These are phyloP conservation scores for Leccinellum albellum DNA, from an alignment of 768 basidiomycete genomes.

Conservation along the genomic window DNA sequence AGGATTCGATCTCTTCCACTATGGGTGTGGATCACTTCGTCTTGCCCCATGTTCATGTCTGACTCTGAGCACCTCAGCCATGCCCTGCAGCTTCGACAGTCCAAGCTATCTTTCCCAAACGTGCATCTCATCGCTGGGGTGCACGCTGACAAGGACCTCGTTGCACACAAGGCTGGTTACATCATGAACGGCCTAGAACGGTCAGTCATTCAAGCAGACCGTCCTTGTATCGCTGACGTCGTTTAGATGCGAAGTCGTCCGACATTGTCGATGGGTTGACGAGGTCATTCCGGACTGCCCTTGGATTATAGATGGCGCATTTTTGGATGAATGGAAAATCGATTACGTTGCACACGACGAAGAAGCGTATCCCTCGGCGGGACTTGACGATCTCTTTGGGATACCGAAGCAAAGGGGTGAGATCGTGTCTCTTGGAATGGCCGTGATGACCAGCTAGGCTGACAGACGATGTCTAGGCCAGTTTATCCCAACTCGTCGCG, in stretches of 20 bases:
- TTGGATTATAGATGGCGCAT: slow-evolving; percentile 82
- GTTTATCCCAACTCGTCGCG: slow-evolving; percentile 93
- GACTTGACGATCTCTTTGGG: slow-evolving; percentile 81
- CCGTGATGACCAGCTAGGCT: not conserved
- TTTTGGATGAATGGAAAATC: slow-evolving; percentile 80
- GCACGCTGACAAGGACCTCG: slow-evolving; percentile 81
- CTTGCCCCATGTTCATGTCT: not conserved
- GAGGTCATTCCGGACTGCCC: slow-evolving; percentile 89
- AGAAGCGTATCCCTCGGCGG: slow-evolving; percentile 76
- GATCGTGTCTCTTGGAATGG: slow-evolving; percentile 13
- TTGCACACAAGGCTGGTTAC: slow-evolving; percentile 71
- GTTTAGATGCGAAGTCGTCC: slow-evolving; percentile 77
- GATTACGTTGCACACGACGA: slow-evolving; percentile 99
- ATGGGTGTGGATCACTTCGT: slow-evolving; percentile 55
- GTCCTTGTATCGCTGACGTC: not conserved
- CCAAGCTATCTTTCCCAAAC: slow-evolving; percentile 86
- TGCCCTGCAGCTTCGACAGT: slow-evolving; percentile 92
- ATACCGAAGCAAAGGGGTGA: slow-evolving; percentile 77
- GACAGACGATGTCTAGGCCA: slow-evolving; percentile 51
- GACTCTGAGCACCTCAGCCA: slow-evolving; percentile 51
- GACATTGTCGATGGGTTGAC: slow-evolving; percentile 97
- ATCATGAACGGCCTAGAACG: slow-evolving; percentile 90
- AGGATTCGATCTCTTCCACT: slow-evolving; percentile 97
- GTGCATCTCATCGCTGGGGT: slow-evolving; percentile 95
- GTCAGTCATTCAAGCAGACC: slow-evolving; percentile 32